These are phyloP conservation scores for Leucosporidium creatinivorum DNA, from an alignment of 768 basidiomycete species.

Conservation along the genomic window DNA sequence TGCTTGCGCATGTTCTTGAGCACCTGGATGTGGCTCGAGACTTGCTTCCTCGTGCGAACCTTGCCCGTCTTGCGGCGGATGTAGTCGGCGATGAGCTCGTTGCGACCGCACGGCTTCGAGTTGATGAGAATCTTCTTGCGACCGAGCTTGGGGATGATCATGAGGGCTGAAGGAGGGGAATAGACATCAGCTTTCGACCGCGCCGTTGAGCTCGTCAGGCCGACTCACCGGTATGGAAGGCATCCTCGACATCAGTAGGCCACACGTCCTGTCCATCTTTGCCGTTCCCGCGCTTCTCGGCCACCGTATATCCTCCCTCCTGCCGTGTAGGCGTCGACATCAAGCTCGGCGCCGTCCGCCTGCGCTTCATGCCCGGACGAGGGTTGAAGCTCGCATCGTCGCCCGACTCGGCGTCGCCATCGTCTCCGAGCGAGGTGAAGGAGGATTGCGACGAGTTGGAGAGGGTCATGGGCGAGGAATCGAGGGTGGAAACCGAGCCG, in stretches of 20 bases:
- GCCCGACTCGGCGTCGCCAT: not conserved
- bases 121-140: slow-evolving; percentile 40
- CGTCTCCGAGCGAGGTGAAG: slow-evolving; percentile 9
- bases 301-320: not conserved
- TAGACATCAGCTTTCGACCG: not conserved
- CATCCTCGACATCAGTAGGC: slow-evolving; percentile 34
- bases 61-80: slow-evolving; percentile 39
- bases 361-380: slow-evolving; percentile 22
- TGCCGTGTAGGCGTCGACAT: not conserved
- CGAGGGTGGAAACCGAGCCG: slow-evolving; percentile 11
- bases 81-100: slow-evolving; percentile 42
- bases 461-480: slow-evolving; percentile 28
- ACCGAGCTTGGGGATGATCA: slow-evolving; percentile 37
- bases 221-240: slow-evolving; percentile 34
- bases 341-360: slow-evolving; percentile 18
- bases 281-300: slow-evolving; percentile 1
- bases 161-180: slow-evolving; percentile 22
- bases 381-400: not conserved
- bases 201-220: not conserved
- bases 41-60: slow-evolving; percentile 40
- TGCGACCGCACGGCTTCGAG: slow-evolving; percentile 41
- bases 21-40: slow-evolving; percentile 43
- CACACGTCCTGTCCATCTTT: slow-evolving; percentile 36
- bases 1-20: slow-evolving; percentile 38
- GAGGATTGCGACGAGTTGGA: slow-evolving; percentile 14